phyloP scores from a whole-genome alignment of 371 early-diverging fungal species.

The Mucor racemosus region DNA sequence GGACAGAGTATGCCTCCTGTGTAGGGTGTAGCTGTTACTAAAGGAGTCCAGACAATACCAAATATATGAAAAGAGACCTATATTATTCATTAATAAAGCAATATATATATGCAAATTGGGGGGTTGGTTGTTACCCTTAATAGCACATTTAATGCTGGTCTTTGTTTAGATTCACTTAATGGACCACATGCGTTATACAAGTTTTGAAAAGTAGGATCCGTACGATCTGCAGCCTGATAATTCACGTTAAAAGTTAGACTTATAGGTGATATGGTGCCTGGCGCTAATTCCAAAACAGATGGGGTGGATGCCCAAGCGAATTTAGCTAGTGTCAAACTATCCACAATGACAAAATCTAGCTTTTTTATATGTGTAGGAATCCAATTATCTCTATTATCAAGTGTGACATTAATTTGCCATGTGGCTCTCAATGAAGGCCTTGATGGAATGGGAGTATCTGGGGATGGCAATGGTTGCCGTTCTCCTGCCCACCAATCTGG shows the following conservation, averaged over 20 bases:
- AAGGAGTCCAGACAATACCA: slow-evolving; percentile 45
- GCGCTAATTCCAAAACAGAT: slow-evolving; percentile 11
- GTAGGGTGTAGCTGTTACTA: slow-evolving; percentile 26
- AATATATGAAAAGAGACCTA: slow-evolving; percentile 42
- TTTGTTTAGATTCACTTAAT: slow-evolving; percentile 16
- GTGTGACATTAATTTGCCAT: slow-evolving; percentile 35
- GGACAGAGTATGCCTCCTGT: slow-evolving; percentile 41
- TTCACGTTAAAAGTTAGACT: slow-evolving; percentile 24
- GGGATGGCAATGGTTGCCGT: slow-evolving; percentile 32
- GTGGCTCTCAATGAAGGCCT: slow-evolving; percentile 22
- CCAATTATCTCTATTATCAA: slow-evolving; percentile 33
- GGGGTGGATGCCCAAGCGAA: slow-evolving; percentile 25
- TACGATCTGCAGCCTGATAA: slow-evolving; percentile 26
- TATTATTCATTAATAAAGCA: background rate
- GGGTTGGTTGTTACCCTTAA: slow-evolving; percentile 17
- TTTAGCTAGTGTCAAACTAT: slow-evolving; percentile 23
- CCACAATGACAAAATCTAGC: slow-evolving; percentile 27
- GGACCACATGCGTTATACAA: slow-evolving; percentile 37
- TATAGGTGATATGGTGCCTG: slow-evolving; percentile 16
- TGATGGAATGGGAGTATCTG: slow-evolving; percentile 14
- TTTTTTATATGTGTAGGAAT: slow-evolving; percentile 25
- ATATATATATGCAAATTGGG: background rate
- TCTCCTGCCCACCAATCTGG: slow-evolving; percentile 29
- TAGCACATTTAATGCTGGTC: slow-evolving; percentile 27
- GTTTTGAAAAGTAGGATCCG: slow-evolving; percentile 34